Conservation (phyloP, 345 rosid species). For the Physaria fendleri region DNA sequence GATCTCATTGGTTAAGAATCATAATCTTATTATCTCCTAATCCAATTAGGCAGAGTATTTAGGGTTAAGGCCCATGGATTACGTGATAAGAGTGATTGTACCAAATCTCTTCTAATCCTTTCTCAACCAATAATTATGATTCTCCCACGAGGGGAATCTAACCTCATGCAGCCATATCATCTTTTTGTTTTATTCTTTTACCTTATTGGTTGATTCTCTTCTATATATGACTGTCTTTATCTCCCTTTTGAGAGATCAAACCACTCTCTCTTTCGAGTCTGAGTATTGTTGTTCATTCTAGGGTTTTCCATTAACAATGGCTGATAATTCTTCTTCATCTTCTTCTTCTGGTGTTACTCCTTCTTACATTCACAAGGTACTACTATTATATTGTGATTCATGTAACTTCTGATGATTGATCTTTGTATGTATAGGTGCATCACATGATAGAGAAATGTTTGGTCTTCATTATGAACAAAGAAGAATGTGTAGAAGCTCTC, state of each 20-base stretch:
- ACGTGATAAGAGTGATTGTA: slow-evolving; percentile 56
- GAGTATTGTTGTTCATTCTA: slow-evolving; percentile 13
- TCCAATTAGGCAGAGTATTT: slow-evolving; percentile 14
- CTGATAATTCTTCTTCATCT: too few species aligned
- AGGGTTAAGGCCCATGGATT: slow-evolving; percentile 46
- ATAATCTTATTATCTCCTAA: slow-evolving; percentile 25
- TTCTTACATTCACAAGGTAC: slow-evolving; percentile 89
- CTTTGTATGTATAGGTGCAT: slow-evolving; percentile 66
- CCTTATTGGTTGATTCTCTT: slow-evolving; percentile 11
- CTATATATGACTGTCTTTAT: slow-evolving; percentile 29
- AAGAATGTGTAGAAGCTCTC: slow-evolving; percentile 95
- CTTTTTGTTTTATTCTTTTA: slow-evolving; percentile 16
- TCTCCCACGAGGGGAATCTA: slow-evolving; percentile 86
- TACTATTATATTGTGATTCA: neutral
- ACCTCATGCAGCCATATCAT: slow-evolving; percentile 37
- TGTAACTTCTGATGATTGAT: too few species aligned
- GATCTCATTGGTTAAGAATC: slow-evolving; percentile 13
- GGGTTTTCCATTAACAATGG: slow-evolving; percentile 29
- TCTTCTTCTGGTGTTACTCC: slow-evolving; percentile 72
- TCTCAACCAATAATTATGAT: slow-evolving; percentile 70
- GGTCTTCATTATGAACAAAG: slow-evolving; percentile 80
- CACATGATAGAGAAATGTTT: slow-evolving; percentile 90
- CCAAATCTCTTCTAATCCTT: slow-evolving; percentile 81
- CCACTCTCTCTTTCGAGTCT: slow-evolving; percentile 6
- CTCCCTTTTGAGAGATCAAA: slow-evolving; percentile 30